Evolutionary conservation across 805 yeast genomes (phyloP), one percentile per base, ranked within the genome.

Genomic region (Candida khao-thaluensis): DNA sequence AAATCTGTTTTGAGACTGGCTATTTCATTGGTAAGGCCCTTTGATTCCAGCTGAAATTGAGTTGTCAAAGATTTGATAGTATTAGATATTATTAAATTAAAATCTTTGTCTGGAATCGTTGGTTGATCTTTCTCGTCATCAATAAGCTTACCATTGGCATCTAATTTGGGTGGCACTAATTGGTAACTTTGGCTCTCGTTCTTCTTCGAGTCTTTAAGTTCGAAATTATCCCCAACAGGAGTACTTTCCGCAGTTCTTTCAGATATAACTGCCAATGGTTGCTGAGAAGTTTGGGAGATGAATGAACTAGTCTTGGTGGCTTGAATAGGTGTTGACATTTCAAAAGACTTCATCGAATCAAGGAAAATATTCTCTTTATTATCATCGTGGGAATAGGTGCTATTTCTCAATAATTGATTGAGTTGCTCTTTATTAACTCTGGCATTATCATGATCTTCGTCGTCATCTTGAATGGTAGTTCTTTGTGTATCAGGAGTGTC

Each of bases 41-140:
- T 72, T 72, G 48, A 78, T 30, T 76, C 62, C 14, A 65, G 56
- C 35, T 78, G 81, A 54, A 81, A 86, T n/a, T 74, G 64, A 14
- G 70, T 74, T 16, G 74, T 47, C 37, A 81, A 61, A n/a, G 77
- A 71, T 38, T 66, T 64, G 1, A 80, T 69, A 57, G 78, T 60
- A 5, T 63, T 62, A 22, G 47, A 45, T 14, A 68, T 44, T 66
- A 69, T 67, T 1, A 57, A 42, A 16, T 64, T 50, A 29, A 67
- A 52, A 44, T 69, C 74, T 16, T 46, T 38, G 50, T 59, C 51
- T 14, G 60, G 62, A 29, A 67, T 43, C 24, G 49, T 45, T 8
- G 9, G 16, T 22, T 25, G 2, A 47, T 18, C 56, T 5, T 37
- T 52, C 3, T 49, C 43, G 9, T 52, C 49, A 16, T 43, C 43